These are phyloP conservation scores for Leishmania guyanensis DNA, from an alignment of 208 protist genomes.

Conservation along the genomic window DNA sequence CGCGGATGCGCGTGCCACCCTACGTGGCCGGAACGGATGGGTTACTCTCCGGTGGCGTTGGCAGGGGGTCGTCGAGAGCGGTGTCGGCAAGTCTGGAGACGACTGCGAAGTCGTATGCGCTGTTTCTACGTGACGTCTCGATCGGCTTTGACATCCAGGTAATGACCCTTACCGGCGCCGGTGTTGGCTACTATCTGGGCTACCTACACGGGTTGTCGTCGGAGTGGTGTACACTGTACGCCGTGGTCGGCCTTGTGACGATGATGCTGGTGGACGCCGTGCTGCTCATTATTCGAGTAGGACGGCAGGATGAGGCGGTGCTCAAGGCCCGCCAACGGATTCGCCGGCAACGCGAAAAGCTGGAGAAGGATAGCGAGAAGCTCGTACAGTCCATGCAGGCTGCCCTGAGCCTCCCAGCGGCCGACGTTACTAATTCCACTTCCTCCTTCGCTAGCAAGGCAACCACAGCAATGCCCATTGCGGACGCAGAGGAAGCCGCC, in stretches of 20 bases:
- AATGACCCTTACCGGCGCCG: slow-evolving; percentile 69
- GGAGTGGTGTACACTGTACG: slow-evolving; percentile 64
- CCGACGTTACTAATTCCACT: neutral
- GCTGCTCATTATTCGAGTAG: slow-evolving; percentile 64
- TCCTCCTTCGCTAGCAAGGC: neutral
- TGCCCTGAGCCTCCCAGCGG: neutral
- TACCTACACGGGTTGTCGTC: slow-evolving; percentile 47
- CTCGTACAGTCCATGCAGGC: slow-evolving; percentile 29
- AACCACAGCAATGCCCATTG: neutral
- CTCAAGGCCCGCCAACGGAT: slow-evolving; percentile 28
- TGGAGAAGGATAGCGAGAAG: slow-evolving; percentile 15
- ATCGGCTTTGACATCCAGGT: slow-evolving; percentile 80
- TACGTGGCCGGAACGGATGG: neutral
- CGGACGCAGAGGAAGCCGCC: neutral
- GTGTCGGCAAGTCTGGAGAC: neutral
- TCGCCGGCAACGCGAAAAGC: slow-evolving; percentile 23
- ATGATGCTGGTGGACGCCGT: slow-evolving; percentile 81
- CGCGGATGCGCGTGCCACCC: slow-evolving; percentile 12
- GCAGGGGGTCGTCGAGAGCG: no score
- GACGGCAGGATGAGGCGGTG: slow-evolving; percentile 50
- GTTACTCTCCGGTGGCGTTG: neutral
- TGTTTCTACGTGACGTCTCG: slow-evolving; percentile 59
- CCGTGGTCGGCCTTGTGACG: slow-evolving; percentile 51
- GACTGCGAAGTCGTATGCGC: slow-evolving; percentile 39
- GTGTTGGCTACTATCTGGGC: slow-evolving; percentile 73